Evolutionary conservation across 176 grass and related monocot genomes (phyloP).

Genomic region (Thalia dealbata): DNA sequence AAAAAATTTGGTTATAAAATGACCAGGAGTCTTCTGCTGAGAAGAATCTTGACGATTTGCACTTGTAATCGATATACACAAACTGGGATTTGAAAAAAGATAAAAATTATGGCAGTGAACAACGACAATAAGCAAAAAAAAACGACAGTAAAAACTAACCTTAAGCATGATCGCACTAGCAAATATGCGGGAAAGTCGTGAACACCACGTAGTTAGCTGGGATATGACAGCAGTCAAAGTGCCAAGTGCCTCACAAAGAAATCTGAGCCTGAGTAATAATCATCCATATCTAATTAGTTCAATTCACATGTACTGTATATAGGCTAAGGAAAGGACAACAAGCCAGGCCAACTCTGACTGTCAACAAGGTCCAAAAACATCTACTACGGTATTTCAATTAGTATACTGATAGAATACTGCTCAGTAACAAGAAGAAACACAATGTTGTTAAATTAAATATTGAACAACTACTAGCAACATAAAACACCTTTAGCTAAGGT

Average conservation of each 20-base stretch:
- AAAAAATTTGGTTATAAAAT: neutral
- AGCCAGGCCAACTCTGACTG: no score
- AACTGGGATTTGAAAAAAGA: neutral
- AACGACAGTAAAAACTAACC: neutral
- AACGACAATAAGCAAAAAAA: neutral
- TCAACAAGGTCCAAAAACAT: no score
- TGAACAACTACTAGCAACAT: neutral
- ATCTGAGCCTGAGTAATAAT: neutral
- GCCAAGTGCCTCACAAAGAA: conserved; percentile 16
- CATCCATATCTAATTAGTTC: neutral
- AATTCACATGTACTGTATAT: neutral
- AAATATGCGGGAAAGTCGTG: conserved; percentile 80
- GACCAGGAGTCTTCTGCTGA: neutral
- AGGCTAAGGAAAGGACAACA: neutral
- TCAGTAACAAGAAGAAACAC: no score
- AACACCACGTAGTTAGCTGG: conserved; percentile 93
- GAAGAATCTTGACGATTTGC: neutral
- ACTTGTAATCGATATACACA: neutral
- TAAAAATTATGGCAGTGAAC: neutral
- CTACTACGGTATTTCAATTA: no score
- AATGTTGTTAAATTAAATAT: neutral
- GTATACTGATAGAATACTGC: no score
- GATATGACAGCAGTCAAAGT: conserved; percentile 73
- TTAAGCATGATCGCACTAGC: conserved; percentile 86
- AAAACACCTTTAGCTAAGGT: neutral